Percentiles rank a stretch among this genome's conserved stretches.
Evolutionary conservation across 257 asterid genomes (phyloP).

Genomic region (Ligustrum vulgare): DNA sequence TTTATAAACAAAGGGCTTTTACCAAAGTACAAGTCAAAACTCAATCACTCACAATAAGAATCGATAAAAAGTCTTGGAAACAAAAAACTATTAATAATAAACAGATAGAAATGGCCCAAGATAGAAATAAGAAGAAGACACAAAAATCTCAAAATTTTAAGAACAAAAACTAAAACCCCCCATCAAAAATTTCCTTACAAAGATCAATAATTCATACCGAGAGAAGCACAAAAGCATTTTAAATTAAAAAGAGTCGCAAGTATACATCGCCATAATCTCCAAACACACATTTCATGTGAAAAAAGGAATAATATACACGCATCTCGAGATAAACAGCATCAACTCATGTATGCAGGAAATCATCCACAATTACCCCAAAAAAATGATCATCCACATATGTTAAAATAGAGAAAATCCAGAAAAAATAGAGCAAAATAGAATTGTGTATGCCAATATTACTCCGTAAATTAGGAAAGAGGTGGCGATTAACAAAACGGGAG

Average conservation of each 20-base stretch:
- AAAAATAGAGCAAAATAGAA: neutral
- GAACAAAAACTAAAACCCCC: neutral
- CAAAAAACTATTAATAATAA: too few relatives aligned
- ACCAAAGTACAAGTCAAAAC: neutral
- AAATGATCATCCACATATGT: neutral
- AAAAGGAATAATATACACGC: too few relatives aligned
- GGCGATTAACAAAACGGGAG: slow-evolving; percentile 79
- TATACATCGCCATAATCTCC: neutral
- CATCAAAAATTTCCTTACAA: neutral
- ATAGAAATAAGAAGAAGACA: neutral
- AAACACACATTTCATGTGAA: neutral
- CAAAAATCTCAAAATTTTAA: neutral
- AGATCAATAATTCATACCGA: neutral
- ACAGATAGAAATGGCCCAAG: neutral
- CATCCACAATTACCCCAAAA: neutral
- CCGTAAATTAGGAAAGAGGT: slow-evolving; percentile 70
- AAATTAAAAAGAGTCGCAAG: too few relatives aligned
- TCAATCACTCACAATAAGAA: neutral
- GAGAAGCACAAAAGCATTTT: neutral
- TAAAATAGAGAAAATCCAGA: neutral
- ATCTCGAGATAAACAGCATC: neutral
- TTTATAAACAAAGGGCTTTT: too few relatives aligned
- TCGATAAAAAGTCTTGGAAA: too few relatives aligned
- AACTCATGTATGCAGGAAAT: neutral
- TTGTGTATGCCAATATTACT: slow-evolving; percentile 34